Conservation (phyloP, 331 rosid genomes). For the Spiraea crenata region DNA sequence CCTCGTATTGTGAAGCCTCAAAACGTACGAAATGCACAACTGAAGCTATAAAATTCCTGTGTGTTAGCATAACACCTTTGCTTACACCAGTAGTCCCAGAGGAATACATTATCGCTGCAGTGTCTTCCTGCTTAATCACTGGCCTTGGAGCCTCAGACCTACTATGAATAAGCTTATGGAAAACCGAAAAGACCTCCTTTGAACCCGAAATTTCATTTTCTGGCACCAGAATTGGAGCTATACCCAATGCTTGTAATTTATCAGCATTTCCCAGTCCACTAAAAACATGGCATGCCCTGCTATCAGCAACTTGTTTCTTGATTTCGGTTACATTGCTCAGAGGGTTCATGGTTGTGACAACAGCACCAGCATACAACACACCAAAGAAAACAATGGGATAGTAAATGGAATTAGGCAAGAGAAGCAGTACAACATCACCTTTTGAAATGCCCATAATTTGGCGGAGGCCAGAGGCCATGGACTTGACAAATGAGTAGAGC, state of each 20-base stretch:
- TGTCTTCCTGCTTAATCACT: slow-evolving; percentile 63
- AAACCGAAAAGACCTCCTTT: slow-evolving; percentile 35
- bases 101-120: slow-evolving; percentile 67
- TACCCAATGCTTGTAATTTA: slow-evolving; percentile 37
- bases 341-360: slow-evolving; percentile 69
- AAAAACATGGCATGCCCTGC: slow-evolving; percentile 50
- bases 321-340: slow-evolving; percentile 55
- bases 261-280: slow-evolving; percentile 36
- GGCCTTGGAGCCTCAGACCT: slow-evolving; percentile 39
- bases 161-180: slow-evolving; percentile 40
- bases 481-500: slow-evolving; percentile 47
- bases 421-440: slow-evolving; percentile 59
- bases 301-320: slow-evolving; percentile 45
- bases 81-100: slow-evolving; percentile 85
- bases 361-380: slow-evolving; percentile 59
- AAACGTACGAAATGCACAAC: slow-evolving; percentile 65
- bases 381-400: slow-evolving; percentile 57
- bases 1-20: slow-evolving; percentile 73
- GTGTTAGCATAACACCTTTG: slow-evolving; percentile 77
- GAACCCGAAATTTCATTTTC: slow-evolving; percentile 32
- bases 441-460: slow-evolving; percentile 51
- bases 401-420: slow-evolving; percentile 73
- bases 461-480: slow-evolving; percentile 68
- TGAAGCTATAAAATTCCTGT: slow-evolving; percentile 57
- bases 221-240: slow-evolving; percentile 57